Conservation (phyloP, 352 stramenopile species). For the Phytophthora boehmeriae region DNA sequence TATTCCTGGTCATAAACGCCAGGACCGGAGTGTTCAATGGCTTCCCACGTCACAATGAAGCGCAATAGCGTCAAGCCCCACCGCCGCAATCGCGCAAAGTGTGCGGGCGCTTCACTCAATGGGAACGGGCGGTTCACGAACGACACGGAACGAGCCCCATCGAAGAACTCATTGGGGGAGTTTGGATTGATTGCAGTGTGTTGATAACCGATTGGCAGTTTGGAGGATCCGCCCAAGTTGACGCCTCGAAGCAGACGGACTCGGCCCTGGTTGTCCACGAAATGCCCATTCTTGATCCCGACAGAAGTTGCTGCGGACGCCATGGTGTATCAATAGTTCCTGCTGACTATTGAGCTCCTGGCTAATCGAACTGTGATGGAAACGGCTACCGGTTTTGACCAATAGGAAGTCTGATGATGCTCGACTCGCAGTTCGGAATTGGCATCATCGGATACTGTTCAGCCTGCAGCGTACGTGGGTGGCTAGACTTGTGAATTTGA, state of each 20-base stretch:
- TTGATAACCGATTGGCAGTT: slow-evolving; percentile 71
- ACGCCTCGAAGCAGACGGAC: slow-evolving; percentile 83
- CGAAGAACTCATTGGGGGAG: slow-evolving; percentile 48
- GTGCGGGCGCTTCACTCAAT: slow-evolving; percentile 71
- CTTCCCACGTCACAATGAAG: slow-evolving; percentile 91
- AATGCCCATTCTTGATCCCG: slow-evolving; percentile 68
- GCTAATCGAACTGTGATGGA: too few species aligned
- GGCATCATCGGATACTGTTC: too few species aligned
- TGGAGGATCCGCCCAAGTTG: slow-evolving; percentile 89
- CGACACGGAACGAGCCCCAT: slow-evolving; percentile 51
- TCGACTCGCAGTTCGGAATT: too few species aligned
- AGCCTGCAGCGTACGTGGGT: too few species aligned
- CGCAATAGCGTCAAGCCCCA: slow-evolving; percentile 88
- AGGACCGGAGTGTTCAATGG: slow-evolving; percentile 86
- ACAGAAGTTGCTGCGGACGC: slow-evolving; percentile 10
- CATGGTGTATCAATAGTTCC: background rate
- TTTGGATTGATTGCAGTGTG: slow-evolving; percentile 35
- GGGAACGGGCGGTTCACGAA: slow-evolving; percentile 88
- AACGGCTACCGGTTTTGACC: too few species aligned
- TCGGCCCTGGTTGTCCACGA: slow-evolving; percentile 81
- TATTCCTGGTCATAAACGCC: slow-evolving; percentile 89
- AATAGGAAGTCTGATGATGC: too few species aligned
- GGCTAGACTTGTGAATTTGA: too few species aligned
- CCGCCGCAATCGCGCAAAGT: slow-evolving; percentile 78
- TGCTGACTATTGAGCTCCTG: background rate